These are phyloP conservation scores for Colletotrichum agaves DNA, from an alignment of 2,329 filamentous ascomycete genomes.

Conservation along the genomic window DNA sequence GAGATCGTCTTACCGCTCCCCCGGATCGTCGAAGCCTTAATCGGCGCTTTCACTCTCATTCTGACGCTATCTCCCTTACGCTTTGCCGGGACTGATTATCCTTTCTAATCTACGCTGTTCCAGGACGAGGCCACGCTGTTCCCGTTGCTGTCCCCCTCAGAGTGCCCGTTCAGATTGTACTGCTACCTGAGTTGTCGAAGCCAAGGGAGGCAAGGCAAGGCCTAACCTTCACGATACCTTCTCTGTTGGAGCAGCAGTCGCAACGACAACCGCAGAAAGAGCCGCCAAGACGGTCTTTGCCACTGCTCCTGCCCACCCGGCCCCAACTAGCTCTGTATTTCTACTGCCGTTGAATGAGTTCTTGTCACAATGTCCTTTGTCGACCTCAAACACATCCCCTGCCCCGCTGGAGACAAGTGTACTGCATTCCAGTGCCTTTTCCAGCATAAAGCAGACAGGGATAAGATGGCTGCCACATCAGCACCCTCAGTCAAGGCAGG, in stretches of 20 bases:
- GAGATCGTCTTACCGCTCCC: slow-evolving; percentile 28
- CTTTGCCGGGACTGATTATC: neutral
- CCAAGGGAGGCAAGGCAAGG: slow-evolving; percentile 36
- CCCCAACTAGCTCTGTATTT: slow-evolving; percentile 4
- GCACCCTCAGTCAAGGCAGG: slow-evolving; percentile 25
- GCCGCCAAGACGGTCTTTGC: slow-evolving; percentile 45
- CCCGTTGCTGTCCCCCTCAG: neutral
- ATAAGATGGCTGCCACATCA: slow-evolving; percentile 35
- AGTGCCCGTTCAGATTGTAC: neutral
- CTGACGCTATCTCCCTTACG: slow-evolving; percentile 11
- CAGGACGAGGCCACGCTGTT: slow-evolving; percentile 3
- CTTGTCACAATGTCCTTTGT: slow-evolving; percentile 38
- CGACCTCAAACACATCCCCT: slow-evolving; percentile 60
- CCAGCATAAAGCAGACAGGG: slow-evolving; percentile 53
- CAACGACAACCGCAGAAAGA: slow-evolving; percentile 41
- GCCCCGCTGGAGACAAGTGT: slow-evolving; percentile 59
- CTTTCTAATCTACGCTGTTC: neutral
- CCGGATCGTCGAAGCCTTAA: slow-evolving; percentile 32
- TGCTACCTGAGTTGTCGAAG: neutral
- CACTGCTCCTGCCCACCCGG: neutral
- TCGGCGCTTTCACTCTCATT: slow-evolving; percentile 16
- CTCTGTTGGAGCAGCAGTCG: neutral
- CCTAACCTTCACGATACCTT: neutral
- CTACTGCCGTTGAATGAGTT: slow-evolving; percentile 13
- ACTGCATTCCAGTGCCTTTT: slow-evolving; percentile 63